Base-by-base conservation (phyloP, 2,329 filamentous ascomycete genomes). In the Colletotrichum scovillei region DNA sequence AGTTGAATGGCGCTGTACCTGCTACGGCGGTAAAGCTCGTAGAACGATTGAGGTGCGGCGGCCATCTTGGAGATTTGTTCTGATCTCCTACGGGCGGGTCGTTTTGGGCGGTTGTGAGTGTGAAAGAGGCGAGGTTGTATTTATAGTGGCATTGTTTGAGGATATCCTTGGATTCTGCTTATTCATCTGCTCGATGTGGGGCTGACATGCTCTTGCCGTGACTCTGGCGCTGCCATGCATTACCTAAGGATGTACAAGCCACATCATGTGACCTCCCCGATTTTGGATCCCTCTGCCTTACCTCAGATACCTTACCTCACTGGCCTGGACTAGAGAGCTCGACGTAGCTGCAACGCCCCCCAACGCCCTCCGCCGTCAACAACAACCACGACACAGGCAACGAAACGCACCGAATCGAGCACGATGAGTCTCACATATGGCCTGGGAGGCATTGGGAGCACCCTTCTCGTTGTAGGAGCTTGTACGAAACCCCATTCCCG, bases 21-120 rank as follows among this genome's bases (percentile, higher is more conserved):
- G 91, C 95, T 98, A 87, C 95, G 93, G 80, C 97, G 94, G 85
- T 99, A 99, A 81, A 99, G 92, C 90, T 99, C 97, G 85, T 98
- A 99, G 87, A 89, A 92, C 42, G 89, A 89, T 82, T 90, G 88
- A 75, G 83, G 84, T 74, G 82, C 84, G 60, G 86, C 83, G 71
- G 89, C 85, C 84, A 89, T 89, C 75, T 75, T 82, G 76, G 69
- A 67, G 66, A 66, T 63, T 74, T 49, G 56, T 63, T 30, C 32
- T 65, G 46, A 66, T 73, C 71, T 71, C 71, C 71, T 71, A 26
- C 30, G 56, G 53, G 67, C 67, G 60, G 67, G n/a, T 60, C 60
- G 26, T 1, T 62, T 60, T 32, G 56, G 55, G 64, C 58, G 72
- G 68, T 59, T 72, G 69, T 14, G 63, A 35, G 49, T 74, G 59